Evolutionary conservation across 2,329 filamentous ascomycete genomes (phyloP), one percentile per base, ranked within the genome.

Genomic region (Graphilbum ipis-grandicollis): DNA sequence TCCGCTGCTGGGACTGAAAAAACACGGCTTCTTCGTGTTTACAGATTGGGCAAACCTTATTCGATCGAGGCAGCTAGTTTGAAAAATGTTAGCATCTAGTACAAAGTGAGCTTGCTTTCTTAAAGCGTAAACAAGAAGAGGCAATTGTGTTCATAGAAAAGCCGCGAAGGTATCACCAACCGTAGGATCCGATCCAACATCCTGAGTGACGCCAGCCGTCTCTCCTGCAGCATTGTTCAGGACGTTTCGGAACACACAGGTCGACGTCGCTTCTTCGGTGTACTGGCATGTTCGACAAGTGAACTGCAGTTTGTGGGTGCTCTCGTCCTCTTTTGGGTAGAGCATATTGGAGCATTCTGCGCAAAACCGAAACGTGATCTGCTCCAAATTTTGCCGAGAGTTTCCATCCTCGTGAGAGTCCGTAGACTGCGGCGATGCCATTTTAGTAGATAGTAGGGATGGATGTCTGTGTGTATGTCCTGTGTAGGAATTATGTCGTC

Each of bases 271-370:
- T 44, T 79, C 74, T 55, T 93, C 85, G 50, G 79, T 82, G 61
- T 84, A 93, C 53, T 85, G 78, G 63, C 90, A 98, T 39, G 86
- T 94, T 49, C 88, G 82, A 66, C 90, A 98, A 45, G 83, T 85
- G 60, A 92, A 98, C 65, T 93, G 79, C 48, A 98, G 76, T 50
- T 76, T 78, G 62, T 82, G 82, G 43, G 75, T 75, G 43, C 77
- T 67, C 44, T 79, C 75, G 59, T 98, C 85, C 65, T 98, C 92
- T 60, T 92, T 90, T 35, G 90, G 90, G 54, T 96, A 96, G 38
- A 98, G 68, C 71, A 98, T 81, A 67, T 98, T 98, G 50, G 86
- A 93, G 64, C 90, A 98, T 68, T 98, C 90, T 49, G 84, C 85
- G 66, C 90, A 98, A 69, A 98, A 98, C 52, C 83, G 79, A 60